Percentiles rank a stretch among this genome's conserved stretches.
phyloP scores from a whole-genome alignment of 2,329 filamentous ascomycete species.

The Cladosporium cucumerinum region DNA sequence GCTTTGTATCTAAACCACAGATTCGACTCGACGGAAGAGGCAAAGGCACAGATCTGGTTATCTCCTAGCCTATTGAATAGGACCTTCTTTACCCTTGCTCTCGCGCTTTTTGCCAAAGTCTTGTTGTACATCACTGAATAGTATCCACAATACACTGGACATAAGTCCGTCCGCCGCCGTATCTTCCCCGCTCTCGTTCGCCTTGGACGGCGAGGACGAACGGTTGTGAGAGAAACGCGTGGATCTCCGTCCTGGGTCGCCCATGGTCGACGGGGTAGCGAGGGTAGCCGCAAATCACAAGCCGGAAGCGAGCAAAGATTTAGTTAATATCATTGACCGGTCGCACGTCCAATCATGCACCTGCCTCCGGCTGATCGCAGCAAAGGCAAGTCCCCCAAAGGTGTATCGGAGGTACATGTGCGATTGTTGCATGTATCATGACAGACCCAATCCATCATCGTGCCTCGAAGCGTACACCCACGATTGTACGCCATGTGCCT shows the following conservation, averaged over 20 bases:
- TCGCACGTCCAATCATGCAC: background rate
- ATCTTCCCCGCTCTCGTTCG: background rate
- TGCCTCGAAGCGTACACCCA: background rate
- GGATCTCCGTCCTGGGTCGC: background rate
- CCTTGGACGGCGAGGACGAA: background rate
- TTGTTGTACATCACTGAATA: background rate
- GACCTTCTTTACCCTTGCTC: background rate
- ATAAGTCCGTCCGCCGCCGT: background rate
- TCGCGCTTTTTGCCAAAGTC: background rate
- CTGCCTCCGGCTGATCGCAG: background rate
- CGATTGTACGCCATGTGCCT: background rate
- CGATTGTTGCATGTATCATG: background rate
- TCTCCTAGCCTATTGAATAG: background rate
- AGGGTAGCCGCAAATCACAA: background rate
- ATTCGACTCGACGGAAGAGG: background rate
- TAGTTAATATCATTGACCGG: background rate
- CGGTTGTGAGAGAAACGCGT: background rate
- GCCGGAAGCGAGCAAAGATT: background rate
- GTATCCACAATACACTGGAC: background rate
- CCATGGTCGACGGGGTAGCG: background rate
- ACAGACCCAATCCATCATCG: background rate
- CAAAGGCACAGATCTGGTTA: background rate
- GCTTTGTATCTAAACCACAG: background rate
- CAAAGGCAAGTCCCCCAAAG: background rate
- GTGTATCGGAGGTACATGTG: background rate